Base-by-base conservation (phyloP, 805 yeast species). In the Teunomyces cretensis region DNA sequence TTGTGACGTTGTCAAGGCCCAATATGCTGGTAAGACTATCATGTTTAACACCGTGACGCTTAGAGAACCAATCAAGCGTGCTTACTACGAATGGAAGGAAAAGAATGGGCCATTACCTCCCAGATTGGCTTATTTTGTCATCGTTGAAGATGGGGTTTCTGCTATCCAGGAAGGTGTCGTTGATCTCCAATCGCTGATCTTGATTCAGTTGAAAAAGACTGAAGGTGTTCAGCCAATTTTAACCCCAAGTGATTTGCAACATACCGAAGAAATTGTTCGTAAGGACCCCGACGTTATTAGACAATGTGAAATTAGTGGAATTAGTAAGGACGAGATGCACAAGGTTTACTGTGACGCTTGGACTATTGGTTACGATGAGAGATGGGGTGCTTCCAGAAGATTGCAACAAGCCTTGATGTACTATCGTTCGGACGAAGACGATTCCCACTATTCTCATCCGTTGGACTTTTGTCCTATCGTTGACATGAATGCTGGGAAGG, bases 391-490 rank as follows among this genome's bases (percentile, higher is more conserved):
- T 38, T 74, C 80, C 41, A 76, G 79, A 63, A 76, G 94, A 67
- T 75, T 86, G 50, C 92, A 86, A 67, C 94, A 86, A 67, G 91
- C 91, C 33, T 75, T 86, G 64, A 76, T 86, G 76, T 86, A 84
- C 73, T 86, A 83, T 77, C 77, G 90, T 70, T 72, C 81, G 11
- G 72, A 81, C 60, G 89, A 83, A 67, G 88, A 86, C 61, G 94
- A 85, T 64, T 83, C 89, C 36, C 84, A 81, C 62, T 81, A 81
- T 65, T 79, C 86, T 22, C 86, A 80, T 62, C 91, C 94, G 24
- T 76, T 86, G 56, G 92, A 86, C 64, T 86, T 86, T 72, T 80
- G 90, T 56, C 94, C 94, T 48, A 84, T 86, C 60, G 83, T 86
- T 49, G 94, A 86, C 65, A 81, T 85, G 68, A 84, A 83, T 64